Percentiles rank a stretch among this genome's conserved stretches.
Evolutionary conservation across 768 basidiomycete genomes (phyloP).

Genomic region (Trametes punicea): DNA sequence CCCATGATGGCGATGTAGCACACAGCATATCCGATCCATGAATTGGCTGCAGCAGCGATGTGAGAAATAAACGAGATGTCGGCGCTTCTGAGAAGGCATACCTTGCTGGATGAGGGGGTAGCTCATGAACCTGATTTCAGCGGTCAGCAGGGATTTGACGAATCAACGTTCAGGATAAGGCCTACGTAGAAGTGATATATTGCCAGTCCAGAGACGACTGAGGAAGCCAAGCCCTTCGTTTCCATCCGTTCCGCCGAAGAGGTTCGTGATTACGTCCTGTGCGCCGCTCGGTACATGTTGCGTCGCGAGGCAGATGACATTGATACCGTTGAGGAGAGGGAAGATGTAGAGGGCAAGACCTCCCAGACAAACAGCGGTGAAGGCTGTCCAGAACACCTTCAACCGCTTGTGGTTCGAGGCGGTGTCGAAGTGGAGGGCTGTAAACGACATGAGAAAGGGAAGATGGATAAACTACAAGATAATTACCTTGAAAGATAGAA

Average conservation of each 20-base stretch:
- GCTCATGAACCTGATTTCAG: constrained; percentile 39
- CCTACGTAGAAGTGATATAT: constrained; percentile 47
- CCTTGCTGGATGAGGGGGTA: constrained; percentile 56
- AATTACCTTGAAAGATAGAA: constrained; percentile 54
- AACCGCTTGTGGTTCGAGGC: constrained; percentile 44
- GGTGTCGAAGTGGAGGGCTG: constrained; percentile 50
- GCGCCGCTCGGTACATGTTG: constrained; percentile 43
- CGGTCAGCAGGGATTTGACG: background rate
- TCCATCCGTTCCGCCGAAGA: constrained; percentile 64
- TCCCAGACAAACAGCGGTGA: constrained; percentile 52
- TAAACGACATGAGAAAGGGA: constrained; percentile 25
- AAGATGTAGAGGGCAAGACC: constrained; percentile 57
- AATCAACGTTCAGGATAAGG: background rate
- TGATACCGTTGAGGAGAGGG: constrained; percentile 60
- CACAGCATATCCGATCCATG: constrained; percentile 51
- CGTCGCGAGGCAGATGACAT: constrained; percentile 57
- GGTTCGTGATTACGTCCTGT: constrained; percentile 50
- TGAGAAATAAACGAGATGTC: background rate
- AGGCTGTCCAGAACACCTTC: constrained; percentile 50
- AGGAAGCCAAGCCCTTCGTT: constrained; percentile 67
- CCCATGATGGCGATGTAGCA: constrained; percentile 52
- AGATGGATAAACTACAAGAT: background rate
- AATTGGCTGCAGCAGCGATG: constrained; percentile 40
- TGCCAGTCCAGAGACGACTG: constrained; percentile 65
- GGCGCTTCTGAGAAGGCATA: constrained; percentile 23